These are phyloP conservation scores for Arthrobotrys entomopaga DNA, from an alignment of 2,329 filamentous ascomycete species.

Conservation along the genomic window DNA sequence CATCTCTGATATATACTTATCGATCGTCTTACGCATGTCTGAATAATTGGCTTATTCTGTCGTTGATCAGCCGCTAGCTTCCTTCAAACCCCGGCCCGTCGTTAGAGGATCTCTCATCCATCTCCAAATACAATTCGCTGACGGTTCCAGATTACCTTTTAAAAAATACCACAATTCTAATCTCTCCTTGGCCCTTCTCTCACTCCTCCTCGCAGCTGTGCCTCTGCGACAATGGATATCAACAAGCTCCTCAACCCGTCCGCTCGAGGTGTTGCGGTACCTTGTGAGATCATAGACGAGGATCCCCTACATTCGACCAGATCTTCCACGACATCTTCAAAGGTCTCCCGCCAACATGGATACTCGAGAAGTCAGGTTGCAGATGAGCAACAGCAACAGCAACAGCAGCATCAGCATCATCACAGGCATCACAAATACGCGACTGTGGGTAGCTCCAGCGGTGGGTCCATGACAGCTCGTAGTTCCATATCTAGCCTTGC, in stretches of 20 bases:
- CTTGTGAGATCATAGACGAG: conserved; percentile 27
- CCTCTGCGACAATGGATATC: conserved; percentile 48
- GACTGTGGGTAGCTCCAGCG: conserved; percentile 50
- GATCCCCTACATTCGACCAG: conserved; percentile 37
- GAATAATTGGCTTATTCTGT: conserved; percentile 55
- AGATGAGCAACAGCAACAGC: conserved; percentile 37
- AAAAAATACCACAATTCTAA: conserved; percentile 28
- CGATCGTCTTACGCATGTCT: conserved; percentile 33
- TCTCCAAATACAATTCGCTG: conserved; percentile 35
- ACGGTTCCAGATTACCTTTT: conserved; percentile 18
- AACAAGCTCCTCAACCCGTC: conserved; percentile 51
- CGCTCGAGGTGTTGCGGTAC: conserved; percentile 25
- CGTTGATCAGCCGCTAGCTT: conserved; percentile 52
- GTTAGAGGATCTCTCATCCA: conserved; percentile 44
- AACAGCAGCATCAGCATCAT: conserved; percentile 33
- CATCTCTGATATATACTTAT: conserved; percentile 30
- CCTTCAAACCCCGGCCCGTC: conserved; percentile 39
- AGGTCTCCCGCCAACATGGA: conserved; percentile 40
- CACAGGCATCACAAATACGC: conserved; percentile 50
- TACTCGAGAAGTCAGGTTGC: conserved; percentile 22
- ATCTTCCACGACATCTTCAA: conserved; percentile 47
- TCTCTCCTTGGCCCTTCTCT: conserved; percentile 13
- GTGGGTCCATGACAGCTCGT: conserved; percentile 50
- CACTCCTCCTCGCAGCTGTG: not conserved
- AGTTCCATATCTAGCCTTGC: conserved; percentile 52